Evolutionary conservation across 768 basidiomycete species (phyloP).

Genomic region (Xerocomus spinulosus): DNA sequence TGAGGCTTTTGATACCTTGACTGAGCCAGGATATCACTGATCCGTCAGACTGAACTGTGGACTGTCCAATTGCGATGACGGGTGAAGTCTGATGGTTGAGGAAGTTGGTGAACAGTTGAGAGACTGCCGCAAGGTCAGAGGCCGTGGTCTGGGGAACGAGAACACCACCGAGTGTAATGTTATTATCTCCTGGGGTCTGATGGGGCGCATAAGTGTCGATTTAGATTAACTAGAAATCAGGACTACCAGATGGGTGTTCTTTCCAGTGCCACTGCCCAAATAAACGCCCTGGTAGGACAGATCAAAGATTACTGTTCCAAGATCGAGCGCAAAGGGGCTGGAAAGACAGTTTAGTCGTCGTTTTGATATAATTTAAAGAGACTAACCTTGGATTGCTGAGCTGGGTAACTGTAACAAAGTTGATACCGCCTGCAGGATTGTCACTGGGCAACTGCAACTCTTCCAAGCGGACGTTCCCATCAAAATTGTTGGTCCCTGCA

Average conservation of each 20-base stretch:
- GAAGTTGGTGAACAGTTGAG: constrained; percentile 65
- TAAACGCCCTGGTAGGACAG: constrained; percentile 53
- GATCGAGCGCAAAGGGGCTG: constrained; percentile 64
- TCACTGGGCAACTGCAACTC: constrained; percentile 66
- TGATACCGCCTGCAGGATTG: constrained; percentile 61
- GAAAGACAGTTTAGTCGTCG: background rate
- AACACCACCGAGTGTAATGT: constrained; percentile 53
- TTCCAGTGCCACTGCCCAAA: constrained; percentile 53
- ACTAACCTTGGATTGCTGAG: constrained; percentile 55
- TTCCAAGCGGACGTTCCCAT: constrained; percentile 48
- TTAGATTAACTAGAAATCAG: background rate
- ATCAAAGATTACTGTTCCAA: constrained; percentile 63
- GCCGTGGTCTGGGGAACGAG: constrained; percentile 50
- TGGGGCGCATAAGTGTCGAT: constrained; percentile 1
- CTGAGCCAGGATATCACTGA: constrained; percentile 63
- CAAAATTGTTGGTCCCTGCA: constrained; percentile 58
- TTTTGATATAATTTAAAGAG: background rate
- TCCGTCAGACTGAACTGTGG: constrained; percentile 55
- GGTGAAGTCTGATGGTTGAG: constrained; percentile 57
- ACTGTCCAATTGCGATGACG: constrained; percentile 56
- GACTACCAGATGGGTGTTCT: constrained; percentile 47
- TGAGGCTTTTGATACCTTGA: constrained; percentile 51
- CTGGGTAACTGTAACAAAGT: constrained; percentile 54
- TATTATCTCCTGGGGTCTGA: constrained; percentile 51
- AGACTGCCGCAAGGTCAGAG: constrained; percentile 45